Conservation (phyloP, 2,329 filamentous ascomycete genomes). For the Colletotrichum sp. region DNA sequence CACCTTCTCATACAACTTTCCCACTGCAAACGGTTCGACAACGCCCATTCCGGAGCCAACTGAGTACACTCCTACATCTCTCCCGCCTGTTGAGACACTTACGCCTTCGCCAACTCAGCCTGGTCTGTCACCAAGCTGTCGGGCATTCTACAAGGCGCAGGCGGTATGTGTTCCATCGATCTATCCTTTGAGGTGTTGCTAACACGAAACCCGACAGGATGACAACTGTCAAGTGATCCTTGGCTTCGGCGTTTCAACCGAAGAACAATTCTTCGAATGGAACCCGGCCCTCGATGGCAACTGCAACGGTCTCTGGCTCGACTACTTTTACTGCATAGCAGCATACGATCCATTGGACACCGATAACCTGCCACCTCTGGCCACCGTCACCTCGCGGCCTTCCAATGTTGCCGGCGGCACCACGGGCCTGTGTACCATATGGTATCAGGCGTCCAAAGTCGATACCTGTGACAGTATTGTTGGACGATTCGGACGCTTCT, state of each 20-base stretch:
- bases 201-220: background rate
- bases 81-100: background rate
- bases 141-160: slow-evolving; percentile 2
- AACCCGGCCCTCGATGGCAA: slow-evolving; percentile 27
- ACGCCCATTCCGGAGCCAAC: background rate
- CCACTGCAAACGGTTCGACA: background rate
- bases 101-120: background rate
- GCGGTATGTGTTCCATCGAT: background rate
- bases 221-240: slow-evolving; percentile 19
- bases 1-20: background rate
- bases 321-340: slow-evolving; percentile 26
- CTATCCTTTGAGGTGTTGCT: background rate
- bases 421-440: background rate
- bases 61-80: background rate
- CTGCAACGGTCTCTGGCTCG: slow-evolving; percentile 27
- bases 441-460: background rate
- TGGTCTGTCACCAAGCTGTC: slow-evolving; percentile 11
- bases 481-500: background rate
- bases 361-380: background rate
- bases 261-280: slow-evolving; percentile 30
- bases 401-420: background rate
- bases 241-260: slow-evolving; percentile 20
- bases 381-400: background rate
- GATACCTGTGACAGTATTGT: background rate
- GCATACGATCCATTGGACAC: background rate